Conservation (phyloP, 352 stramenopile species). For the Hyphochytrium catenoides region DNA sequence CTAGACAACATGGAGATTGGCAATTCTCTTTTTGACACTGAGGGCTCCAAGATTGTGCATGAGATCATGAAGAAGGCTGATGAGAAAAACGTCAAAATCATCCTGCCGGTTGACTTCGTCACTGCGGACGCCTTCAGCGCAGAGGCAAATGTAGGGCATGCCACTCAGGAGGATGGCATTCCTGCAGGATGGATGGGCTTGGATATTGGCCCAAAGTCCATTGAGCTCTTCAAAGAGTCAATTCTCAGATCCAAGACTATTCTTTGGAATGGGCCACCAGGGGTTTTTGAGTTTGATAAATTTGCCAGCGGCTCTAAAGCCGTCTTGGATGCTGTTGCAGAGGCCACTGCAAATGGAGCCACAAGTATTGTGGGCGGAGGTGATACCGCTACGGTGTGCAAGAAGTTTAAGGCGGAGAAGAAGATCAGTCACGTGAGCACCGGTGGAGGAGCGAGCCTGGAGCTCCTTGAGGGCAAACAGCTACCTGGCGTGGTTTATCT, state of each 20-base stretch:
- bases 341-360: conserved; percentile 71
- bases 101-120: conserved; percentile 93
- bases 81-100: conserved; percentile 88
- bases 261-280: conserved; percentile 99
- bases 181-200: conserved; percentile 90
- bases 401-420: conserved; percentile 62
- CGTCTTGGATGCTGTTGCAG: conserved; percentile 86
- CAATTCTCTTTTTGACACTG: conserved; percentile 70
- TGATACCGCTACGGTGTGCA: conserved; percentile 76
- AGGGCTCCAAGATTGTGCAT: conserved; percentile 51
- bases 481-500: conserved; percentile 91
- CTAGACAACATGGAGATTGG: conserved; percentile 87
- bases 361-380: conserved; percentile 97
- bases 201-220: conserved; percentile 87
- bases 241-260: conserved; percentile 74
- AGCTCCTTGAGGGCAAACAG: conserved; percentile 95
- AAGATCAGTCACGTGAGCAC: conserved; percentile 69
- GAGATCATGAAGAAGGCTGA: conserved; percentile 91
- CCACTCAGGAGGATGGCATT: conserved; percentile 74
- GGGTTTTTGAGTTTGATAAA: conserved; percentile 97
- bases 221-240: conserved; percentile 43
- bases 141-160: conserved; percentile 73
- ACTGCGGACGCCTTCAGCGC: conserved; percentile 90
- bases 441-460: conserved; percentile 81
- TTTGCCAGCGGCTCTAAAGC: conserved; percentile 85